These are phyloP conservation scores for Kurtzmaniella cleridarum DNA, from an alignment of 805 yeast species.

Conservation along the genomic window DNA sequence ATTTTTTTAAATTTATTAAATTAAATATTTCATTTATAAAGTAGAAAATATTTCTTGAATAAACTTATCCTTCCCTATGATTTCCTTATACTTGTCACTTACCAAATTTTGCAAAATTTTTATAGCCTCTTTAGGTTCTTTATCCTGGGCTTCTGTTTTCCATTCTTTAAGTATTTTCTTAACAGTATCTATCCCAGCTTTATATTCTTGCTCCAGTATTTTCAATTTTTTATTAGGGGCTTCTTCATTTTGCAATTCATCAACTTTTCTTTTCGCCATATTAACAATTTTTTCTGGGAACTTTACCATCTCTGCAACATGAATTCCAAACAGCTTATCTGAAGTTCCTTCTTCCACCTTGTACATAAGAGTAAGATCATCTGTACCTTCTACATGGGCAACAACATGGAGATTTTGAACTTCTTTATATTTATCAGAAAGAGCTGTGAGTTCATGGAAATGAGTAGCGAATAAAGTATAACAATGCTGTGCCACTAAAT, in stretches of 20 bases:
- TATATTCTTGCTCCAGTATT: constrained; percentile 47
- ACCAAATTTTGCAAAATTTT: constrained; percentile 33
- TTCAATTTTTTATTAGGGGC: constrained; percentile 43
- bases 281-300: constrained; percentile 85
- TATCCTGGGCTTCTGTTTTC: constrained; percentile 40
- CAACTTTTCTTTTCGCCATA: constrained; percentile 94
- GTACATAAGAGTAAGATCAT: constrained; percentile 81
- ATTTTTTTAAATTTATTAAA: not conserved
- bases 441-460: constrained; percentile 88
- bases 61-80: constrained; percentile 31
- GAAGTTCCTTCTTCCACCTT: constrained; percentile 96
- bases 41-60: constrained; percentile 41
- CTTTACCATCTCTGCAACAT: constrained; percentile 93
- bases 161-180: constrained; percentile 49
- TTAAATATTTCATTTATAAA: constrained; percentile 14
- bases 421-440: constrained; percentile 55
- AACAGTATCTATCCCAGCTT: constrained; percentile 47
- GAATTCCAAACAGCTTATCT: constrained; percentile 95
- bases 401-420: constrained; percentile 88
- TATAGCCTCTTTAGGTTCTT: constrained; percentile 33
- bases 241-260: constrained; percentile 66
- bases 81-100: constrained; percentile 16
- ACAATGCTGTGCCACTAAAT: constrained; percentile 65
- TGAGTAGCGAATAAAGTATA: constrained; percentile 94
- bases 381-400: constrained; percentile 66